These are phyloP conservation scores for Ogataea haglerorum DNA, from an alignment of 805 yeast species.

Conservation along the genomic window DNA sequence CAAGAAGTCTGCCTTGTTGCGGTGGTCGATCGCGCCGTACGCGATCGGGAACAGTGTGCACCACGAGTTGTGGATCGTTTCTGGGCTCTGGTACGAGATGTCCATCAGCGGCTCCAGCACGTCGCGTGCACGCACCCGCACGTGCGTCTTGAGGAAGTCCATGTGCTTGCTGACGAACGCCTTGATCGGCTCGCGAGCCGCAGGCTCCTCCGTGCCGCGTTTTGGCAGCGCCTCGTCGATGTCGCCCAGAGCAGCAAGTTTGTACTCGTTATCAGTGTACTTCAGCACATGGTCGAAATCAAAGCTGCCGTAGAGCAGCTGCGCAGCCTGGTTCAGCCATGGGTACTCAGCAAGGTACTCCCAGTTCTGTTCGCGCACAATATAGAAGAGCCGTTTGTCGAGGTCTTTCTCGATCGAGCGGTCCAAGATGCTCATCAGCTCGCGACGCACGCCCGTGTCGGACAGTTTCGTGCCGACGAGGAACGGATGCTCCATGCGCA, in stretches of 20 bases:
- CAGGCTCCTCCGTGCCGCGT: slow-evolving; percentile 12
- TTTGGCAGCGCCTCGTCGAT: slow-evolving; percentile 35
- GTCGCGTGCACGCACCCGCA: slow-evolving; percentile 50
- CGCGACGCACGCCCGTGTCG: slow-evolving; percentile 69
- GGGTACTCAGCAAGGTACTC: slow-evolving; percentile 88
- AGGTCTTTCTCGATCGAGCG: slow-evolving; percentile 75
- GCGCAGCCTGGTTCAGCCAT: slow-evolving; percentile 93
- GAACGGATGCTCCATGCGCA: slow-evolving; percentile 94
- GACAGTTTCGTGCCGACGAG: slow-evolving; percentile 86
- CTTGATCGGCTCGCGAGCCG: slow-evolving; percentile 19
- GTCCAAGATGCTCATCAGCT: slow-evolving; percentile 75
- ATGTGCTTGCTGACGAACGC: slow-evolving; percentile 23
- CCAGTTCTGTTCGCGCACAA: slow-evolving; percentile 96
- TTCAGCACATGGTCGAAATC: slow-evolving; percentile 46
- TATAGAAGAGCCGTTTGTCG: slow-evolving; percentile 75
- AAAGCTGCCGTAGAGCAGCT: slow-evolving; percentile 76
- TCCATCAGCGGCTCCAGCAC: slow-evolving; percentile 72
- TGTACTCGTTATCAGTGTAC: slow-evolving; percentile 46
- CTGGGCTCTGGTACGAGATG: slow-evolving; percentile 76
- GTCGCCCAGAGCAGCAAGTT: slow-evolving; percentile 49
- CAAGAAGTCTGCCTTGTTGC: slow-evolving; percentile 82
- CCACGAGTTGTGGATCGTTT: slow-evolving; percentile 83
- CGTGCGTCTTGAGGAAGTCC: slow-evolving; percentile 20
- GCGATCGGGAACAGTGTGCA: slow-evolving; percentile 76
- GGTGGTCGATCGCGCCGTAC: slow-evolving; percentile 66